These are phyloP conservation scores for Tylopilus intermedius DNA, from an alignment of 768 basidiomycete genomes.

Conservation along the genomic window DNA sequence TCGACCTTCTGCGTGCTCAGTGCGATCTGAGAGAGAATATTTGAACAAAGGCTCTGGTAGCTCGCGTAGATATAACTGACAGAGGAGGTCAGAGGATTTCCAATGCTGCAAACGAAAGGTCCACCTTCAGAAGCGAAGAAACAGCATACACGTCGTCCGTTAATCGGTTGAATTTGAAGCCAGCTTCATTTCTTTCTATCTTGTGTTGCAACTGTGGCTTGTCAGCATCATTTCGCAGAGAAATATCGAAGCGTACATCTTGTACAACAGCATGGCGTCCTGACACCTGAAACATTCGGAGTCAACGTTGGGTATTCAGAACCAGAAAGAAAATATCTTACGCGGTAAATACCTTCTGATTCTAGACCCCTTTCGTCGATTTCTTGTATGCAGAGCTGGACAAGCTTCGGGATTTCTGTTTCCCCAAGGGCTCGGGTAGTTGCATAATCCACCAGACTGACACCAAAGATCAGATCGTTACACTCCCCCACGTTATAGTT, in stretches of 20 bases:
- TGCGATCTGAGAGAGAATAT: constrained; percentile 72
- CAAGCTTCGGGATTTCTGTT: constrained; percentile 72
- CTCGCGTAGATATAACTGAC: constrained; percentile 74
- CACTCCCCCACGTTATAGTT: constrained; percentile 81
- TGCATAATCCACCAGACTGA: constrained; percentile 84
- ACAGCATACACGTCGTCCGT: constrained; percentile 80
- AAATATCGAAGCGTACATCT: constrained; percentile 45
- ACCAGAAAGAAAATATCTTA: constrained; percentile 30
- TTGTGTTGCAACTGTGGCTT: constrained; percentile 68
- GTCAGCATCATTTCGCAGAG: constrained; percentile 1
- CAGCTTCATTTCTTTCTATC: constrained; percentile 76
- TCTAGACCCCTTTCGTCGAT: constrained; percentile 77
- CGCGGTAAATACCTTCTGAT: constrained; percentile 77
- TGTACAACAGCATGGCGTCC: constrained; percentile 83
- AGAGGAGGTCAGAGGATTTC: neutral
- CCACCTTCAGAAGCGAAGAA: constrained; percentile 79
- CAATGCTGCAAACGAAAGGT: neutral
- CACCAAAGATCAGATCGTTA: constrained; percentile 84
- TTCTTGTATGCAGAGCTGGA: constrained; percentile 76
- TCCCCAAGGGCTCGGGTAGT: constrained; percentile 71
- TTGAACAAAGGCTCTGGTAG: constrained; percentile 87
- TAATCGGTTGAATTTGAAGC: constrained; percentile 66
- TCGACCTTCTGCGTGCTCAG: constrained; percentile 73
- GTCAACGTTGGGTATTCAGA: neutral
- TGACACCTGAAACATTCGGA: constrained; percentile 50